Conservation (phyloP, 805 yeast species). For the Ogataea nitratoaversa region DNA sequence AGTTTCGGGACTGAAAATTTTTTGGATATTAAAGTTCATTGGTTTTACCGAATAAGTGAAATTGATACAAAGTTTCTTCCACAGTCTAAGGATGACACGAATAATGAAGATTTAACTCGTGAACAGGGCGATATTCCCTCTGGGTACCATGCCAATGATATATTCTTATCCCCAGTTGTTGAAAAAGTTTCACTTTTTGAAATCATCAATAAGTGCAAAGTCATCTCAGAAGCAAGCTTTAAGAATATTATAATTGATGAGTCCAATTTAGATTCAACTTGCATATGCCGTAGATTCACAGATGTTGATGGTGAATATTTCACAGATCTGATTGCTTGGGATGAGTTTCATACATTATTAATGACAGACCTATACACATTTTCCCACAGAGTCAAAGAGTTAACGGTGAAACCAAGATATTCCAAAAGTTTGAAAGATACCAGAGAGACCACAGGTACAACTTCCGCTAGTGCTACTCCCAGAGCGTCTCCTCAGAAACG, state of each 20-base stretch:
- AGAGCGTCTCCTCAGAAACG: slow-evolving; percentile 15
- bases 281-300: slow-evolving; percentile 40
- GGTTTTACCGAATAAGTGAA: slow-evolving; percentile 43
- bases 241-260: slow-evolving; percentile 33
- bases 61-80: slow-evolving; percentile 30
- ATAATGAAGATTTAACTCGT: no score
- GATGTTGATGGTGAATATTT: slow-evolving; percentile 33
- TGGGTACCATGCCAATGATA: slow-evolving; percentile 36
- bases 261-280: slow-evolving; percentile 30
- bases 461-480: slow-evolving; percentile 2
- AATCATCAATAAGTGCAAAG: slow-evolving; percentile 41
- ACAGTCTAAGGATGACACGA: no score
- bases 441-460: not conserved
- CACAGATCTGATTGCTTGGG: slow-evolving; percentile 38
- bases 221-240: slow-evolving; percentile 37
- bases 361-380: slow-evolving; percentile 28
- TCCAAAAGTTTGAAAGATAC: slow-evolving; percentile 8
- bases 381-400: slow-evolving; percentile 26
- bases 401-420: slow-evolving; percentile 27
- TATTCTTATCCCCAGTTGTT: slow-evolving; percentile 50
- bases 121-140: slow-evolving; percentile 18
- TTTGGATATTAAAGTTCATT: slow-evolving; percentile 44
- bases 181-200: slow-evolving; percentile 40
- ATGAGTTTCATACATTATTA: slow-evolving; percentile 27
- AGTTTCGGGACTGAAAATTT: slow-evolving; percentile 44